Percentiles rank a stretch among this genome's conserved stretches.
Evolutionary conservation across 1,284 basidiomycete genomes (phyloP).

Genomic region (Wallemia hederae): DNA sequence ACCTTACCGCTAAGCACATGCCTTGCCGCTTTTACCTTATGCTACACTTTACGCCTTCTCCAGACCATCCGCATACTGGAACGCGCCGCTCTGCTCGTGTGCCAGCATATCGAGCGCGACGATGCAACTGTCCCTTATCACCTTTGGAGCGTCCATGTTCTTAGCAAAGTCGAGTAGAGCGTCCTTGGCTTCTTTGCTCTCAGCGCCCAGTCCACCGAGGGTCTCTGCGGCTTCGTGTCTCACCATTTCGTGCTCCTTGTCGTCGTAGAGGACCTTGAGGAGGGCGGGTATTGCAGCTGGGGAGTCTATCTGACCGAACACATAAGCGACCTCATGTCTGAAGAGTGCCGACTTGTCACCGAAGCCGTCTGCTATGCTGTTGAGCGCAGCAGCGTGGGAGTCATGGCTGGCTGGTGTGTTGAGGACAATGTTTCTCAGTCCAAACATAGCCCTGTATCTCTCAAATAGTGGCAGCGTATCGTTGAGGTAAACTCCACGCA

Average conservation of each 20-base stretch:
- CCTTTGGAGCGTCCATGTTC: constrained; percentile 45
- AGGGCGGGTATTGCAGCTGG: constrained; percentile 65
- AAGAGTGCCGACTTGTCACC: constrained; percentile 61
- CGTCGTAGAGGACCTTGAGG: constrained; percentile 40
- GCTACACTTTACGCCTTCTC: constrained; percentile 1
- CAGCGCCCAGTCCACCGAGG: constrained; percentile 76
- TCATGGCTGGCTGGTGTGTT: constrained; percentile 14
- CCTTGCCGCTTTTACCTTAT: not conserved
- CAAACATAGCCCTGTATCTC: constrained; percentile 95
- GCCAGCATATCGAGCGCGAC: constrained; percentile 95
- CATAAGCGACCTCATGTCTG: constrained; percentile 92
- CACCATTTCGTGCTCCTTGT: constrained; percentile 76
- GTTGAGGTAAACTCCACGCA: constrained; percentile 39
- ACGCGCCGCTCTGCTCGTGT: constrained; percentile 71
- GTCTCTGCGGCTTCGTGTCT: constrained; percentile 97
- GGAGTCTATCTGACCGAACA: constrained; percentile 85
- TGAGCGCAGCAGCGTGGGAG: constrained; percentile 33
- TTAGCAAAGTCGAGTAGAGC: constrained; percentile 59
- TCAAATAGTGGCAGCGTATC: constrained; percentile 49
- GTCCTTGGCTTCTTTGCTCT: constrained; percentile 17
- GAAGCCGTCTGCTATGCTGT: constrained; percentile 73
- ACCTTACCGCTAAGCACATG: too few relatives aligned
- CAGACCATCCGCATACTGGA: constrained; percentile 45
- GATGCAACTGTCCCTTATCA: constrained; percentile 85
- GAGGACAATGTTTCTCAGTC: constrained; percentile 55